Evolutionary conservation across 768 basidiomycete genomes (phyloP).

Genomic region (Termitomyces sp.): DNA sequence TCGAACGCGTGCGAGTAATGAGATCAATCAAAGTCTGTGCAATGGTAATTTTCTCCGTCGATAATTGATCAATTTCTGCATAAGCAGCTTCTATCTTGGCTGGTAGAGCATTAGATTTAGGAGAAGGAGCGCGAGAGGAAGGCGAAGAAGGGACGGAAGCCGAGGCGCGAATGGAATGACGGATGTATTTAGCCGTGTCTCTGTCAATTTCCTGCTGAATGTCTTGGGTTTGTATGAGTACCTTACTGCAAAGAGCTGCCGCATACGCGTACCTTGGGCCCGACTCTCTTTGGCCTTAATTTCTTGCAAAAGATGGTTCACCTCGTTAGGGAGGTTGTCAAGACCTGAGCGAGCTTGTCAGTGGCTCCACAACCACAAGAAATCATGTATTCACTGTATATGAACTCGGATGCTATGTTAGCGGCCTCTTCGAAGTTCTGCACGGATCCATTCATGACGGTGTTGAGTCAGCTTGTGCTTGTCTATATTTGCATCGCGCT

Average conservation of each 20-base stretch:
- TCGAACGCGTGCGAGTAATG: slow-evolving; percentile 37
- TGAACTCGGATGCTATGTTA: slow-evolving; percentile 48
- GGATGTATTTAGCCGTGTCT: slow-evolving; percentile 44
- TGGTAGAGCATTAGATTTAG: slow-evolving; percentile 31
- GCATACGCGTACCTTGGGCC: slow-evolving; percentile 29
- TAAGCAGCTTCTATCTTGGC: slow-evolving; percentile 40
- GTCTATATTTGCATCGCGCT: slow-evolving; percentile 3
- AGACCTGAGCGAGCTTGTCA: slow-evolving; percentile 28
- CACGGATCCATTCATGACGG: slow-evolving; percentile 21
- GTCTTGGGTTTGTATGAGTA: slow-evolving; percentile 23
- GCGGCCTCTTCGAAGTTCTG: slow-evolving; percentile 49
- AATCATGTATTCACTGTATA: slow-evolving; percentile 40
- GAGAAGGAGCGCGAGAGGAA: slow-evolving; percentile 28
- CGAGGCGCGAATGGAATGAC: slow-evolving; percentile 33
- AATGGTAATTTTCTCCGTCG: slow-evolving; percentile 39
- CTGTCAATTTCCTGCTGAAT: slow-evolving; percentile 45
- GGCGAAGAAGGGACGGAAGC: slow-evolving; percentile 20
- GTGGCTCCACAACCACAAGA: background rate
- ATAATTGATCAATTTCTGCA: slow-evolving; percentile 38
- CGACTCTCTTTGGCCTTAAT: slow-evolving; percentile 41
- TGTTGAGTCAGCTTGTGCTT: slow-evolving; percentile 9
- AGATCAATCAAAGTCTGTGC: slow-evolving; percentile 45
- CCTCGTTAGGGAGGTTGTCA: slow-evolving; percentile 50
- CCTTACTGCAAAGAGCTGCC: background rate
- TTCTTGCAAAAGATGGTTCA: slow-evolving; percentile 45